phyloP scores from a whole-genome alignment of 129 eudicot species.

The Arctium minus region DNA sequence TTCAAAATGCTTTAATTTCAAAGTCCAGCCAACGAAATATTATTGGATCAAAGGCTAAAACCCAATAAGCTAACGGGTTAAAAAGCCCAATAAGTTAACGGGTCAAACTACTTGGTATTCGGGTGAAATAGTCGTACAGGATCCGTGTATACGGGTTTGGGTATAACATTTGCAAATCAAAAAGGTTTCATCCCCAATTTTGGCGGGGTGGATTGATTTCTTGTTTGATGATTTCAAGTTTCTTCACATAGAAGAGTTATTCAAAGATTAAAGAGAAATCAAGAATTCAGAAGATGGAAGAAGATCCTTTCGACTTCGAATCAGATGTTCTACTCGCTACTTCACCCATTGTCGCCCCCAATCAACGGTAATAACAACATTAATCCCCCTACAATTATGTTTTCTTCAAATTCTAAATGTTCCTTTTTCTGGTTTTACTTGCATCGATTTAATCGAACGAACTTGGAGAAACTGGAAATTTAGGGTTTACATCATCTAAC shows the following conservation, averaged over 20 bases:
- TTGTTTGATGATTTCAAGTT: background rate
- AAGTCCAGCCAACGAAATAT: background rate
- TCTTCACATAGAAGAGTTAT: background rate
- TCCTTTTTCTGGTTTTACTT: background rate
- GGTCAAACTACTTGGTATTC: background rate
- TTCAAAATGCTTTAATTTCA: background rate
- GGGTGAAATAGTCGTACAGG: background rate
- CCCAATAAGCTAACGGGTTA: background rate
- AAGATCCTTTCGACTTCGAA: slow-evolving; percentile 33
- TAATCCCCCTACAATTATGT: background rate
- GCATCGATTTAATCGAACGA: background rate
- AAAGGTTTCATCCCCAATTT: slow-evolving; percentile 18
- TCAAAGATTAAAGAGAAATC: background rate
- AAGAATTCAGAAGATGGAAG: slow-evolving; percentile 20
- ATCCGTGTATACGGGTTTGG: background rate
- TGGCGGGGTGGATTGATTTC: slow-evolving; percentile 26
- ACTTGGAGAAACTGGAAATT: background rate
- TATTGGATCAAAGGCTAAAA: background rate
- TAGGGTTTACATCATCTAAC: slow-evolving; percentile 3
- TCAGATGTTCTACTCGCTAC: slow-evolving; percentile 29
- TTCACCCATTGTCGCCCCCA: slow-evolving; percentile 26
- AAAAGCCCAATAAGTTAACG: background rate
- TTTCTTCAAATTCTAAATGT: background rate
- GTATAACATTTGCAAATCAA: background rate
- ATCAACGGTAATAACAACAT: slow-evolving; percentile 4